Conservation (phyloP, 2,329 filamentous ascomycete species). For the Chrysosporium queenslandicum region DNA sequence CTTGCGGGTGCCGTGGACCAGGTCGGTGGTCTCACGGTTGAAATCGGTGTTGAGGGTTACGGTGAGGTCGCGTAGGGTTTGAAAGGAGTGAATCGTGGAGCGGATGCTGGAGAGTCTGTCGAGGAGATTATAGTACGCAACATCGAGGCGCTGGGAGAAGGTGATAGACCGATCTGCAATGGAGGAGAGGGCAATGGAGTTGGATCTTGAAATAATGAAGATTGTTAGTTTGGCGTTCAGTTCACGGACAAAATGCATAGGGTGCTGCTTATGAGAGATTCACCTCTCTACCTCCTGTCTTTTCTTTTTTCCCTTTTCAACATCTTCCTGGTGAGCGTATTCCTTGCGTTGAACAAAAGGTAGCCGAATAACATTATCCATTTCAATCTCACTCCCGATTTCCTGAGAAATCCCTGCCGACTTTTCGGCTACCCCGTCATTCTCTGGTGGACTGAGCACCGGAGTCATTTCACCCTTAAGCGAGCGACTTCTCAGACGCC, state of each 20-base stretch:
- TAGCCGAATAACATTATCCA: conserved; percentile 16
- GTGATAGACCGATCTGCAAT: conserved; percentile 34
- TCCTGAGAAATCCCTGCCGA: neutral
- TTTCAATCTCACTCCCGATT: neutral
- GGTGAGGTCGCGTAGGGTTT: conserved; percentile 32
- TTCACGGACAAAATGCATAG: neutral
- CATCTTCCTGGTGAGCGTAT: conserved; percentile 27
- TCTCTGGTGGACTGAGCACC: neutral
- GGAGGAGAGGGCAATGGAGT: conserved; percentile 27
- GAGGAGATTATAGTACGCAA: conserved; percentile 41
- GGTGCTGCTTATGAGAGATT: conserved; percentile 31
- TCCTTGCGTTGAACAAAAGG: conserved; percentile 20
- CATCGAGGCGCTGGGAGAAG: conserved; percentile 39
- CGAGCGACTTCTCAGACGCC: neutral
- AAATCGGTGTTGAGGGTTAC: conserved; percentile 31
- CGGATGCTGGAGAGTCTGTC: conserved; percentile 36
- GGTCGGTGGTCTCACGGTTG: conserved; percentile 26
- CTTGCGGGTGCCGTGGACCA: conserved; percentile 31
- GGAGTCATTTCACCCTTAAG: neutral
- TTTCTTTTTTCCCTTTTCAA: conserved; percentile 40
- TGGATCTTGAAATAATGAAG: conserved; percentile 11
- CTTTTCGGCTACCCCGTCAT: neutral
- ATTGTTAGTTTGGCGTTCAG: too few relatives aligned
- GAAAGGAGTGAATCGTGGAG: conserved; percentile 35
- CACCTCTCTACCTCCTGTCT: conserved; percentile 73